A percentile compares a stretch with the other conserved stretches of the same genome.
These are phyloP conservation scores for Hypoxylon sp. DNA, from an alignment of 2,329 filamentous ascomycete species.

Conservation along the genomic window DNA sequence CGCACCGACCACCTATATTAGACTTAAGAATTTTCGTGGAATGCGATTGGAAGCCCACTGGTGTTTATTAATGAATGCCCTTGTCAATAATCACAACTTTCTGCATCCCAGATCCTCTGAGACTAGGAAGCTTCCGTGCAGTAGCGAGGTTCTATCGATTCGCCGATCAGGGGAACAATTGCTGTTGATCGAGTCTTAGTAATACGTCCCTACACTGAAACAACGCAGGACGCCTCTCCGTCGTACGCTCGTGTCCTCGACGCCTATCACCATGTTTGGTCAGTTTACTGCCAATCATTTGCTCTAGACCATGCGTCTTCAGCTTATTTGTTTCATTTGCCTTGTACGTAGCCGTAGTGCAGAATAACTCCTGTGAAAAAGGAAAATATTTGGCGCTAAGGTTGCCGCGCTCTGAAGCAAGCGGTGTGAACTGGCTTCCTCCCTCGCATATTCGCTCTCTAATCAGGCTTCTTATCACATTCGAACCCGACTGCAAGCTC, in stretches of 20 bases:
- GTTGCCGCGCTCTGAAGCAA: constrained; percentile 28
- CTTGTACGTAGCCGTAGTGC: constrained; percentile 32
- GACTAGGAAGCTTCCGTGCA: constrained; percentile 43
- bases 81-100: constrained; percentile 32
- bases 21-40: constrained; percentile 23
- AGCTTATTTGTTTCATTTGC: constrained; percentile 26
- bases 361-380: constrained; percentile 13
- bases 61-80: constrained; percentile 14
- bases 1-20: constrained; percentile 16
- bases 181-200: constrained; percentile 3
- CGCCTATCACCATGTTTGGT: constrained; percentile 10
- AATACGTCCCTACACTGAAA: constrained; percentile 1
- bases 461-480: constrained; percentile 43
- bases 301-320: constrained; percentile 18
- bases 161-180: constrained; percentile 31
- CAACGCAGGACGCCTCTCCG: constrained; percentile 5
- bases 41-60: constrained; percentile 23
- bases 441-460: constrained; percentile 42
- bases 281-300: constrained; percentile 15
- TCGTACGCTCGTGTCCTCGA: constrained; percentile 15
- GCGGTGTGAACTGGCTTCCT: constrained; percentile 43
- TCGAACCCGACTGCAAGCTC: constrained; percentile 40
- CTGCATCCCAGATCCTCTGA: constrained; percentile 32
- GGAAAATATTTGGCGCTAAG: constrained; percentile 5
- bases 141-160: constrained; percentile 38